Evolutionary conservation across 2,329 filamentous ascomycete genomes (phyloP), one percentile per base, ranked within the genome.

Genomic region (Phoma sp.): DNA sequence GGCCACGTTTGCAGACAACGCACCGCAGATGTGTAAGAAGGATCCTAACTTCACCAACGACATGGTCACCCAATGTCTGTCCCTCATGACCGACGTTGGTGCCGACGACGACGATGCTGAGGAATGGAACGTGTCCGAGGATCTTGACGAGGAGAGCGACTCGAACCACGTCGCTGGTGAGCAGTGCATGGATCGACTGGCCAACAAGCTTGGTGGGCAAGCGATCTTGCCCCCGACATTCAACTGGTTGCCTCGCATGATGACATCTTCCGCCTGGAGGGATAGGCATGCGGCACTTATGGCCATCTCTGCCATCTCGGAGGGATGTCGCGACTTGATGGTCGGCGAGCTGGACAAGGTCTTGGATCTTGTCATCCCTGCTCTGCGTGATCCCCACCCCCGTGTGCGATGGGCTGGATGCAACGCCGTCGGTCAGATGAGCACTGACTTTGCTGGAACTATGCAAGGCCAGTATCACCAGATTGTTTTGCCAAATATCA

Each of bases 391-490:
- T 71, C 84, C 89, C 35, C 95, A 99, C 71, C 90, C 95, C 36
- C 90, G 95, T 71, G 95, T 99, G 50, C 89, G 93, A 67, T 99
- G 96, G 88, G 95, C 95, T 47, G 95, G 93, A 30, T 99, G 95
- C 80, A 98, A 99, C 71, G 95, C 95, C 37, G 84, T 99, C n/a
- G 95, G 95, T 25, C 95, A 99, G 77, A 99, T 99, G 95, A 98
- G 93, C 79, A 99, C 95, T 29, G 95, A 99, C 72, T 99, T 99
- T 75, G 93, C 96, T 10, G 93, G 93, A 10, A 96, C 90, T 9
- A 98, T 99, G 93, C 95, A 99, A 77, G 89, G 91, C 64, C 95
- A 96, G 67, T 96, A 96, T 75, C 95, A 96, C 75, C 86, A 90
- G 60, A 83, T 88, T 39, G 90, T 99, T 13, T 83, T 99, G 46